A percentile compares a stretch with the other conserved stretches of the same genome.
phyloP scores from a whole-genome alignment of 192 early-diverging fungal species.

The Rhizoclosmatium globosum region DNA sequence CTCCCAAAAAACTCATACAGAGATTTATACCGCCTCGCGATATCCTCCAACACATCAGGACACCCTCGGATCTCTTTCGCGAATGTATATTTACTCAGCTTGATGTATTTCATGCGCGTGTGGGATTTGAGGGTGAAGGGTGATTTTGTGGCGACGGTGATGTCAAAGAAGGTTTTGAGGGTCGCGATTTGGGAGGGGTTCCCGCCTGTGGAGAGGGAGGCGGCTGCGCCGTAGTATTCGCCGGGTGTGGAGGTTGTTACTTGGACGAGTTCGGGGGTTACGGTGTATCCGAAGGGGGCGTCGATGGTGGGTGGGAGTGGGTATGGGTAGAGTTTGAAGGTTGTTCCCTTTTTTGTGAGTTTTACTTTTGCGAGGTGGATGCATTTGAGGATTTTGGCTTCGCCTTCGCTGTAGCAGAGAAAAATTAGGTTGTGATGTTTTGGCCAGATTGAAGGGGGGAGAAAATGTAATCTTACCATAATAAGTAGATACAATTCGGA shows the following conservation, averaged over 20 bases:
- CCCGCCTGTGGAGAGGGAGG: neutral
- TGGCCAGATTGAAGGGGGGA: neutral
- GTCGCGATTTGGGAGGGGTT: neutral
- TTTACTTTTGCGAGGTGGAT: neutral
- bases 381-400: neutral
- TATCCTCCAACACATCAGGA: neutral
- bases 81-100: neutral
- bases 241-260: neutral
- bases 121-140: neutral
- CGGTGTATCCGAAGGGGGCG: neutral
- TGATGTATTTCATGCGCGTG: neutral
- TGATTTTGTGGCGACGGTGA: neutral
- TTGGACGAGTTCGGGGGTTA: neutral
- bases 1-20: neutral
- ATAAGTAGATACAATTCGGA: neutral
- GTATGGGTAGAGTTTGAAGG: neutral
- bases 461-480: too few species aligned
- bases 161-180: neutral
- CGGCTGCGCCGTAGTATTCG: neutral
- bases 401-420: conserved; percentile 2
- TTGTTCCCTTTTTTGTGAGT: neutral
- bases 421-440: neutral
- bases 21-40: neutral
- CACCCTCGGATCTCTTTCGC: neutral
- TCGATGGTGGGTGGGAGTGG: neutral